Conservation (phyloP, 116 monocot species). For the Dioscorea cayenensis region DNA sequence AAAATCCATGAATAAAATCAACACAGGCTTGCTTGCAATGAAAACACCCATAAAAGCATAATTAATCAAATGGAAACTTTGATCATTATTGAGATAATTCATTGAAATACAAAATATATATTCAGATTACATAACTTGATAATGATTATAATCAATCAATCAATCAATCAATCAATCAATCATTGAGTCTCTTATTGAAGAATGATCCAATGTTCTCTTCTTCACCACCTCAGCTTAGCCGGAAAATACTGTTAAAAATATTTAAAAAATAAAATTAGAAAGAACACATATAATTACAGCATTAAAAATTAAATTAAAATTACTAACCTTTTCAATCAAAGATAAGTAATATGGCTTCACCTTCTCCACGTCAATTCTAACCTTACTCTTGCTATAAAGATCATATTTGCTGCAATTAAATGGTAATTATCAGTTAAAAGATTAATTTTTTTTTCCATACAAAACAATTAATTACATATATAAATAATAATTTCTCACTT, state of each 20-base stretch:
- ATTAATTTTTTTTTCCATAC: too few species aligned
- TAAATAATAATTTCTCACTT: constrained; percentile 38
- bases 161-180: too few species aligned
- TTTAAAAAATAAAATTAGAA: not conserved
- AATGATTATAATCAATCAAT: too few species aligned
- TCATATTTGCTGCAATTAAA: constrained; percentile 76
- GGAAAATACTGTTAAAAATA: constrained; percentile 39
- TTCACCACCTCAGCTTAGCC: constrained; percentile 40
- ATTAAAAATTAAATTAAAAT: not conserved
- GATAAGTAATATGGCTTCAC: constrained; percentile 95
- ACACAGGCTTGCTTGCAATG: too few species aligned
- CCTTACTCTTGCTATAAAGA: constrained; percentile 98
- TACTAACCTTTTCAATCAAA: constrained; percentile 75
- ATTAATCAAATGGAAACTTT: too few species aligned
- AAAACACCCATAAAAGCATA: too few species aligned
- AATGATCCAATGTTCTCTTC: not conserved
- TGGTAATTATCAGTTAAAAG: not conserved
- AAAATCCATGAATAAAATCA: too few species aligned
- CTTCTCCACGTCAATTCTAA: constrained; percentile 74
- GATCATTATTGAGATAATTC: too few species aligned
- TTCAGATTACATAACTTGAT: too few species aligned
- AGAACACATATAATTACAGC: not conserved
- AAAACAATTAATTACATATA: not conserved
- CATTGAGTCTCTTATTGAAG: too few species aligned
- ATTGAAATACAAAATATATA: too few species aligned